Percentiles rank a stretch among this genome's conserved stretches.
phyloP scores from a whole-genome alignment of 768 basidiomycete species.

The Russula brevipes region DNA sequence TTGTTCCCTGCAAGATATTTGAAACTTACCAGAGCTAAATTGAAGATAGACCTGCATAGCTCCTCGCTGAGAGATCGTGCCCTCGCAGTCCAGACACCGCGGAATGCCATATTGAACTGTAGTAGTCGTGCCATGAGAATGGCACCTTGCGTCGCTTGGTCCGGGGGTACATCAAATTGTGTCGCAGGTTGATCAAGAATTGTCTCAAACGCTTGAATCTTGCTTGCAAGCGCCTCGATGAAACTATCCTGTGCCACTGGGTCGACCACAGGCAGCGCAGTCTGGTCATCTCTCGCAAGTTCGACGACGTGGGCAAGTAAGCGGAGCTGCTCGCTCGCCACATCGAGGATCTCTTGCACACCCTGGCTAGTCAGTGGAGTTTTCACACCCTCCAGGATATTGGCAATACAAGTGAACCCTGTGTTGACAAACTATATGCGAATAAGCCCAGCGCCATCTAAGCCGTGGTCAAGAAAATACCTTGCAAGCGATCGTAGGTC shows the following conservation, averaged over 20 bases:
- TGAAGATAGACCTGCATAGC: constrained; percentile 42
- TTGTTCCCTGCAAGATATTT: constrained; percentile 1
- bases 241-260: constrained; percentile 53
- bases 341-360: constrained; percentile 34
- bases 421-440: constrained; percentile 62
- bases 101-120: constrained; percentile 70
- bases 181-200: constrained; percentile 25
- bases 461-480: constrained; percentile 33
- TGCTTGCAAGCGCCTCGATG: constrained; percentile 43
- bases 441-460: neutral
- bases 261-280: constrained; percentile 47
- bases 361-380: constrained; percentile 28
- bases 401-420: constrained; percentile 60
- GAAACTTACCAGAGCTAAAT: constrained; percentile 26
- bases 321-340: constrained; percentile 58
- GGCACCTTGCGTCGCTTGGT: constrained; percentile 36
- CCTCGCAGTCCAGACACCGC: constrained; percentile 48
- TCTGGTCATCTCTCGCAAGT: constrained; percentile 48
- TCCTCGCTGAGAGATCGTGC: constrained; percentile 43
- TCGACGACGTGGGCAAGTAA: constrained; percentile 64
- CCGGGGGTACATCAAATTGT: constrained; percentile 20
- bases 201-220: constrained; percentile 39
- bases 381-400: constrained; percentile 40
- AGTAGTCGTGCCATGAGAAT: constrained; percentile 61
- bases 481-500: constrained; percentile 61